A percentile compares a stretch with the other conserved stretches of the same genome.
These are phyloP conservation scores for Gossypium turneri DNA, from an alignment of 345 rosid genomes.

Conservation along the genomic window DNA sequence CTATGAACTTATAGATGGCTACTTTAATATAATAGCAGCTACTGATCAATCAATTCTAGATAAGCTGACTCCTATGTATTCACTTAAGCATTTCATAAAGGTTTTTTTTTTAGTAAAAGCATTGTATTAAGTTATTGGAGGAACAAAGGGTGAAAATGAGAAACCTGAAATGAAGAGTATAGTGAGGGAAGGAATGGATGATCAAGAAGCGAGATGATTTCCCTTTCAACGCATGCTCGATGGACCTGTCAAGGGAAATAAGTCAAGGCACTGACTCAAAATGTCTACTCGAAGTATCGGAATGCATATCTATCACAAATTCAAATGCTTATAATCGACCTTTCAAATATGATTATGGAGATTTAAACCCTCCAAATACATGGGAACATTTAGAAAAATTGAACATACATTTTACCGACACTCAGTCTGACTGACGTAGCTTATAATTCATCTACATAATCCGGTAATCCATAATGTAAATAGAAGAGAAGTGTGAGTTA, in stretches of 20 bases:
- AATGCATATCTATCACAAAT: too few species aligned
- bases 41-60: neutral
- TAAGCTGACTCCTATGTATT: neutral
- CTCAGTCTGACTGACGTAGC: neutral
- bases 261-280: neutral
- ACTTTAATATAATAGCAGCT: neutral
- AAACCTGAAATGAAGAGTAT: conserved; percentile 89
- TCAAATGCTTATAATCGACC: neutral
- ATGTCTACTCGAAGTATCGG: neutral
- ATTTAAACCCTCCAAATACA: too few species aligned
- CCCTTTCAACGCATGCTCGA: conserved; percentile 91
- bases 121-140: neutral
- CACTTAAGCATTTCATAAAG: neutral
- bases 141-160: conserved; percentile 9
- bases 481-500: neutral
- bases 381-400: neutral
- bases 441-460: neutral
- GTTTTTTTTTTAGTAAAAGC: neutral
- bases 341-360: too few species aligned
- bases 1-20: neutral
- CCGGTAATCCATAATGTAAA: neutral
- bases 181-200: conserved; percentile 95
- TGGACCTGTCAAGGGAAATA: conserved; percentile 52
- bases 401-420: neutral
- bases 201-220: conserved; percentile 80